phyloP scores from a whole-genome alignment of 176 grass and related monocot species.

The Luzula sylvatica region DNA sequence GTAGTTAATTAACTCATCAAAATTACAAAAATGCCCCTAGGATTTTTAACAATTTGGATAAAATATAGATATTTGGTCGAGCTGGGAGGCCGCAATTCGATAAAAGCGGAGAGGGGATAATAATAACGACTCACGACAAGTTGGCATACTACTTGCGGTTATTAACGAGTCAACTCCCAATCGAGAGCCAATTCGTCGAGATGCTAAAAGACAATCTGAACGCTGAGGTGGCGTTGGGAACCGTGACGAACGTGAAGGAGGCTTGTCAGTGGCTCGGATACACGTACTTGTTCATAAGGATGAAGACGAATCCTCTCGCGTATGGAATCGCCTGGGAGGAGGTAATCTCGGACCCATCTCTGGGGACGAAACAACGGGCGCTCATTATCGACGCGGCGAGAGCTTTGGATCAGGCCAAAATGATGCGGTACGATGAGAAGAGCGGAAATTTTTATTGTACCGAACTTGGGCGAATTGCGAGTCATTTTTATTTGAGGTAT shows the following conservation, averaged over 20 bases:
- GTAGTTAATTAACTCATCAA: slow-evolving; percentile 29
- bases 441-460: slow-evolving; percentile 99
- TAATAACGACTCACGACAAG: slow-evolving; percentile 94
- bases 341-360: slow-evolving; percentile 78
- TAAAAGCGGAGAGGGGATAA: slow-evolving; percentile 98
- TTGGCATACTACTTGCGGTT: slow-evolving; percentile 83
- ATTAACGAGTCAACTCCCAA: slow-evolving; percentile 89
- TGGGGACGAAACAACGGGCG: slow-evolving; percentile 67
- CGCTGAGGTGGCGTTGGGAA: slow-evolving; percentile 93
- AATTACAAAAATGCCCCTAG: too few relatives aligned
- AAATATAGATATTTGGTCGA: slow-evolving; percentile 86
- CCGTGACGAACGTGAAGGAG: slow-evolving; percentile 94
- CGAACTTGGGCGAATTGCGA: slow-evolving; percentile 93
- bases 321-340: slow-evolving; percentile 98
- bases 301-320: slow-evolving; percentile 92
- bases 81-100: slow-evolving; percentile 97
- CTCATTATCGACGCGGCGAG: slow-evolving; percentile 88
- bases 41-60: too few relatives aligned
- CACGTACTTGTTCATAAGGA: slow-evolving; percentile 97
- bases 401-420: slow-evolving; percentile 89
- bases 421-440: slow-evolving; percentile 98
- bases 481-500: slow-evolving; percentile 96
- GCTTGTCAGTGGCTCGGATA: slow-evolving; percentile 98
- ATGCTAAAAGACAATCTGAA: slow-evolving; percentile 99
- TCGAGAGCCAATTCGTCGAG: slow-evolving; percentile 94